Base-by-base conservation (phyloP, 75 land plant genomes). In the Selaginella moellendorffii region DNA sequence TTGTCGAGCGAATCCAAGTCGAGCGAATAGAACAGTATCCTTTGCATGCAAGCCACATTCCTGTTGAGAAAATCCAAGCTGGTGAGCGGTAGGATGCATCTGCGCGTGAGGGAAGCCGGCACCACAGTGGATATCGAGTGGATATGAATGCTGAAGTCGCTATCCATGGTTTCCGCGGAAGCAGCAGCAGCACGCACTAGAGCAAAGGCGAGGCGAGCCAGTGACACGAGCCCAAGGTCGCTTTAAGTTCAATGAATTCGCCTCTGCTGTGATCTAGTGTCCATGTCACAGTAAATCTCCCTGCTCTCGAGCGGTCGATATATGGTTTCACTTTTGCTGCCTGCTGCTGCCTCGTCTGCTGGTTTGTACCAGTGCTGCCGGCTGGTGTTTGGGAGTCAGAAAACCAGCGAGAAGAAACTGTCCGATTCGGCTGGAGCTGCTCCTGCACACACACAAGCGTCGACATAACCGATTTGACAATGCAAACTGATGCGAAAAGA, bases 281-380 rank as follows among this genome's bases (percentile, higher is more conserved):
- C n/a, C n/a, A n/a, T n/a, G n/a, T n/a, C n/a, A n/a, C n/a, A n/a
- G n/a, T n/a, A n/a, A n/a, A n/a, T n/a, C n/a, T n/a, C n/a, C n/a
- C n/a, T n/a, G n/a, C n/a, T 77, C 52, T 63, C 59, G 25, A 61
- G 19, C 2, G 63, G 58, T 1, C 64, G 31, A 59, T 36, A 36
- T 36, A 5, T 36, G 14, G 46, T 36, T 5, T 36, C 46, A 36
- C 5, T 36, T 5, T 36, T 14, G 46, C 46, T 36, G 46, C 46
- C 10, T 36, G 46, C 14, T 36, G 14, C 63, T 63, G 26, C 66
- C 65, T 69, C n/a, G 14, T 14, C 46, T 36, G 46, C 46, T 36
- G 46, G 46, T 36, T 36, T 5, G 46, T 36, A n/a, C n/a, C n/a
- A n/a, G n/a, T n/a, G n/a, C n/a, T n/a, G n/a, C n/a, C n/a, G n/a